Base-by-base conservation (phyloP, 768 basidiomycete species). In the Agrocybe praecox region DNA sequence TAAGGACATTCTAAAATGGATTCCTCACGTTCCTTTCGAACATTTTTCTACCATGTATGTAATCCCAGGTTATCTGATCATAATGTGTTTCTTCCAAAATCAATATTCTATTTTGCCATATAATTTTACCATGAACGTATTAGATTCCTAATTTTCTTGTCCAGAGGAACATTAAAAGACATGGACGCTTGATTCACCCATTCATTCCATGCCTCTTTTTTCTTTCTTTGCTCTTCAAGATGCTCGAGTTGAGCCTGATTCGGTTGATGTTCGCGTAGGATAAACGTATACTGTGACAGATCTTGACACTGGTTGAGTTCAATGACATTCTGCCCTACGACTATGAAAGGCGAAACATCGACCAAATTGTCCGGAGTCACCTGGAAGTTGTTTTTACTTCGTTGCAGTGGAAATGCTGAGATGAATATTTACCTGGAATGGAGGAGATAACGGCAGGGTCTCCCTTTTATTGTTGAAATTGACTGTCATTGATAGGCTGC, bases 181-280 rank as follows among this genome's bases (percentile, higher is more conserved):
- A 62, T 61, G 2, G 72, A 65, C 46, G 78, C 62, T 26, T 67
- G 51, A 12, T 60, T 46, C n/a, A 77, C 55, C 75, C 78, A 81
- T 6, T 69, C 62, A n/a, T 71, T 57, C 81, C 80, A 83, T 47
- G 70, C 69, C 45, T 65, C 59, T 49, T 79, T 67, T 53, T 71
- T 74, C 45, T 68, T 61, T 4, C 67, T 61, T 44, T 65, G 63
- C 26, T 66, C 61, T 42, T 63, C 61, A n/a, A 76, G 59, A 55
- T 73, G 65, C 22, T 68, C 62, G 2, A 83, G 61, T 62, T 86
- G 85, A 2, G 62, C 66, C 8, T 46, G 60, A 7, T 81, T 85
- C 4, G 85, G 85, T 34, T 65, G 72, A 64, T 87, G 84, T 1
- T 72, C 74, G 47, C 77, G 76, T 6, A 87, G 67, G 24, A 81